These are phyloP conservation scores for Saccharomycopsis guyanensis DNA, from an alignment of 805 yeast species.

Conservation along the genomic window DNA sequence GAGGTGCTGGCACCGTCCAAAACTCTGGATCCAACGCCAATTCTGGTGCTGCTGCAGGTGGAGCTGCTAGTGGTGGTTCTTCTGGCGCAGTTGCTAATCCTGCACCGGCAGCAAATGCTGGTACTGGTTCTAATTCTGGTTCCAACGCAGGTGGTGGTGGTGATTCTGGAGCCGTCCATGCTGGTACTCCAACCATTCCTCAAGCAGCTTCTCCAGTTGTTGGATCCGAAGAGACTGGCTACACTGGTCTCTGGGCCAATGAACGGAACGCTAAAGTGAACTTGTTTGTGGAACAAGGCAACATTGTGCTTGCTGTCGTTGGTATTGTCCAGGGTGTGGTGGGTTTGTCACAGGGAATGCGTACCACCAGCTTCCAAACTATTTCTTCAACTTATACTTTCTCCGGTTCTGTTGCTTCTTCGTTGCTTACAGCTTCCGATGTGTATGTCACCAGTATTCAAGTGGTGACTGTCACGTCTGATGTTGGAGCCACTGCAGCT, in stretches of 20 bases:
- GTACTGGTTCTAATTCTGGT: not conserved
- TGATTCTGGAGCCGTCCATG: not conserved
- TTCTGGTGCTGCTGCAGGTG: not conserved
- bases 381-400: slow-evolving; percentile 4
- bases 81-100: not conserved
- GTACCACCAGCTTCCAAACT: slow-evolving; percentile 11
- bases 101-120: not conserved
- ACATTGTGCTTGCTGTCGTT: slow-evolving; percentile 15
- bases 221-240: not conserved
- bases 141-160: not conserved
- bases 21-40: not conserved
- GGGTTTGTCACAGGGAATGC: slow-evolving; percentile 8
- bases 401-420: slow-evolving; percentile 5
- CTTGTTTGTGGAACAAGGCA: slow-evolving; percentile 14
- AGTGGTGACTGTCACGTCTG: not conserved
- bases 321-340: slow-evolving; percentile 18
- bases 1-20: slow-evolving; percentile 2
- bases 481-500: not conserved
- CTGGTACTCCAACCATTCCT: not conserved
- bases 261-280: slow-evolving; percentile 9
- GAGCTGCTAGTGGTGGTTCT: not conserved
- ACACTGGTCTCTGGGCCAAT: slow-evolving; percentile 1
- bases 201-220: not conserved
- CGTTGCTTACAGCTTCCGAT: not conserved
- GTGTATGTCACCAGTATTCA: slow-evolving; percentile 5